phyloP scores from a whole-genome alignment of 2,329 filamentous ascomycete genomes.

The Aureobasidium sp. region DNA sequence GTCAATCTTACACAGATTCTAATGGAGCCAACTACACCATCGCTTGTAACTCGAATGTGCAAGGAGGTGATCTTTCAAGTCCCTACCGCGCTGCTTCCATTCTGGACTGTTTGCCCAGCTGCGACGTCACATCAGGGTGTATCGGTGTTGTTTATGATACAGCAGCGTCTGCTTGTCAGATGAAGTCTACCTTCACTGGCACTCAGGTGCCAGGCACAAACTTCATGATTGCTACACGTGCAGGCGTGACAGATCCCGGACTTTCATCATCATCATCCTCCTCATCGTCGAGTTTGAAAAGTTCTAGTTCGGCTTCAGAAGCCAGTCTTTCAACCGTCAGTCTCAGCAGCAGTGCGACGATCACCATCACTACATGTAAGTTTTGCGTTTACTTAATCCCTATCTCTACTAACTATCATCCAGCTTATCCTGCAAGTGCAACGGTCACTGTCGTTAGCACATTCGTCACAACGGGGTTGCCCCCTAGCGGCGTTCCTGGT shows the following conservation, averaged over 20 bases:
- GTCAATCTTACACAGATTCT: constrained; percentile 20
- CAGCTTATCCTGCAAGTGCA: constrained; percentile 15
- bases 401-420: background rate
- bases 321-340: background rate
- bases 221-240: background rate
- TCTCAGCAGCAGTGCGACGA: background rate
- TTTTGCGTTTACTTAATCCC: background rate
- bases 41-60: constrained; percentile 19
- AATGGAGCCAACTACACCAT: constrained; percentile 19
- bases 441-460: constrained; percentile 14
- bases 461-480: background rate
- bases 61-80: constrained; percentile 19
- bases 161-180: constrained; percentile 17
- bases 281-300: background rate
- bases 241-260: background rate
- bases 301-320: background rate
- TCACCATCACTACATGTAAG: constrained; percentile 13
- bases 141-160: constrained; percentile 20
- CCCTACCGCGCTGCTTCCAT: constrained; percentile 17
- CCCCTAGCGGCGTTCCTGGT: background rate
- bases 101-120: constrained; percentile 20
- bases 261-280: background rate
- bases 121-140: constrained; percentile 20
- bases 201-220: constrained; percentile 3
- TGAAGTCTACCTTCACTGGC: constrained; percentile 21